Conservation (phyloP, 768 basidiomycete species). For the Suillus subluteus region DNA sequence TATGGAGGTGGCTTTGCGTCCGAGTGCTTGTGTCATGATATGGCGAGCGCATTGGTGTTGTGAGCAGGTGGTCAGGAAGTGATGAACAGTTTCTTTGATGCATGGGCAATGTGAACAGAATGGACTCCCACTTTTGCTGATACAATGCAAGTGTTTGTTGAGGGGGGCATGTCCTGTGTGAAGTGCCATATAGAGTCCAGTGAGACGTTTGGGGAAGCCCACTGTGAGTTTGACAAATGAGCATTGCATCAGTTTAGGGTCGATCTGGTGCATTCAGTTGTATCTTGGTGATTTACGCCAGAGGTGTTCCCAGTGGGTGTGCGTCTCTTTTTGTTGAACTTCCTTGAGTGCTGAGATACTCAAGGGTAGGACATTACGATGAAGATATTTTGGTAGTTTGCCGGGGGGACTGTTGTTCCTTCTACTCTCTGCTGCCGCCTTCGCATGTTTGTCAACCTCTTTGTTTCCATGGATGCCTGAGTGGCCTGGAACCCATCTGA, state of each 20-base stretch:
- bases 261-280: not conserved
- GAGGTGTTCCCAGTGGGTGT: not conserved
- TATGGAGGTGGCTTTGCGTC: too few relatives aligned
- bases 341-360: conserved; percentile 6
- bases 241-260: not conserved
- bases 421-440: not conserved
- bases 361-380: not conserved
- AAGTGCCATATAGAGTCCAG: conserved; percentile 34
- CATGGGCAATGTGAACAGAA: conserved; percentile 29
- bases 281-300: conserved; percentile 8
- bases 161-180: conserved; percentile 35
- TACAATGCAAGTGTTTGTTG: conserved; percentile 31
- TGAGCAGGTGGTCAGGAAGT: too few relatives aligned
- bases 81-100: too few relatives aligned
- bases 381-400: not conserved
- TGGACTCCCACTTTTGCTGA: conserved; percentile 25
- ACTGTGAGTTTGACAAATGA: conserved; percentile 10
- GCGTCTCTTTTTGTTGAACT: not conserved
- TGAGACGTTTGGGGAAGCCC: conserved; percentile 16
- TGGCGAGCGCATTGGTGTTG: too few relatives aligned
- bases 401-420: not conserved
- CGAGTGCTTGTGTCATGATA: too few relatives aligned
- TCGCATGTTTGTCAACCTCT: not conserved
- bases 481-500: conserved; percentile 6
- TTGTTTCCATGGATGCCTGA: not conserved